Conservation (phyloP, 495 filamentous ascomycete species). For the Sphaerosporella brunnea region DNA sequence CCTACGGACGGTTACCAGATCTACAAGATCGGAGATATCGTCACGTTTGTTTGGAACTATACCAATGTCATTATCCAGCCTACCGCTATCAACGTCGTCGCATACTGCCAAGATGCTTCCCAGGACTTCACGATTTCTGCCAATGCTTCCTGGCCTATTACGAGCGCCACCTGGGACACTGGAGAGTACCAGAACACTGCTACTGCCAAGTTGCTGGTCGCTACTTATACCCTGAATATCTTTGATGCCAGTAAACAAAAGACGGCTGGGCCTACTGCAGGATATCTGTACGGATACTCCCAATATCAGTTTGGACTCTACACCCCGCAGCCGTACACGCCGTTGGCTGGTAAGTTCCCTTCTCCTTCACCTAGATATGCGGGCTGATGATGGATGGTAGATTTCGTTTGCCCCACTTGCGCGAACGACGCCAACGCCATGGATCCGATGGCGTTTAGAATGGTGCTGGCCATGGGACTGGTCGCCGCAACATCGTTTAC, state of each 20-base stretch:
- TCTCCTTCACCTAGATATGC: too few species aligned
- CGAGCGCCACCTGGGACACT: slow-evolving; percentile 64
- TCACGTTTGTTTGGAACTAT: slow-evolving; percentile 92
- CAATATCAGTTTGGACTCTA: slow-evolving; percentile 72
- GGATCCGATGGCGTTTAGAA: slow-evolving; percentile 50
- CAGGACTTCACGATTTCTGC: slow-evolving; percentile 45
- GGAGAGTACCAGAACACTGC: slow-evolving; percentile 44
- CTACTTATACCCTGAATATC: slow-evolving; percentile 70
- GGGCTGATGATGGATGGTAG: too few species aligned
- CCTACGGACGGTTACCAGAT: slow-evolving; percentile 42
- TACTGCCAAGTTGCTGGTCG: slow-evolving; percentile 30
- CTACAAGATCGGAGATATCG: slow-evolving; percentile 72
- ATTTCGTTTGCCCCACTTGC: slow-evolving; percentile 17
- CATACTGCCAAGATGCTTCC: slow-evolving; percentile 50
- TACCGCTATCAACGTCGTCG: slow-evolving; percentile 60
- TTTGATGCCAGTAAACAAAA: slow-evolving; percentile 51
- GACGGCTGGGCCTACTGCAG: slow-evolving; percentile 45
- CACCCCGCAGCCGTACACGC: slow-evolving; percentile 36
- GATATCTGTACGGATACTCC: slow-evolving; percentile 49
- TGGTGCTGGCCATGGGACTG: slow-evolving; percentile 53
- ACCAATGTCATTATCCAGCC: slow-evolving; percentile 67
- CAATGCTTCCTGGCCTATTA: slow-evolving; percentile 43
- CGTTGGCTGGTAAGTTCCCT: background rate
- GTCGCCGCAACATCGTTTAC: slow-evolving; percentile 70
- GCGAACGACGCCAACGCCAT: slow-evolving; percentile 30